Evolutionary conservation across 2,329 filamentous ascomycete species (phyloP).

Genomic region (Gliomastix tumulicola): DNA sequence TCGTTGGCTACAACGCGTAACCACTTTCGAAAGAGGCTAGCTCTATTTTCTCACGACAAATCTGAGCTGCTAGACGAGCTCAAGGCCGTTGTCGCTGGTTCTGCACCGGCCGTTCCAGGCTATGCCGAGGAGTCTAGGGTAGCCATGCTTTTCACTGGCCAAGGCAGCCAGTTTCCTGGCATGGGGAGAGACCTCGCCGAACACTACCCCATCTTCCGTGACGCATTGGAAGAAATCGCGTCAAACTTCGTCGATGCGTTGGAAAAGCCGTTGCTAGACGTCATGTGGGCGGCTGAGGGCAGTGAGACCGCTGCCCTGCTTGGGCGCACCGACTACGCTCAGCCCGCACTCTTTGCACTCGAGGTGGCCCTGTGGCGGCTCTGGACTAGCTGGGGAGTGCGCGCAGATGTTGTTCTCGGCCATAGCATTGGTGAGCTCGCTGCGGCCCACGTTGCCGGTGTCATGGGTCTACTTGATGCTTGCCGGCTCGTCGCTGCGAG

Average conservation of each 20-base stretch:
- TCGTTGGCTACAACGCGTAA: not conserved
- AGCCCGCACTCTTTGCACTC: slow-evolving; percentile 23
- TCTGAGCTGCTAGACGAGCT: slow-evolving; percentile 2
- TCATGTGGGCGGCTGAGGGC: slow-evolving; percentile 18
- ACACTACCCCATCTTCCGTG: slow-evolving; percentile 15
- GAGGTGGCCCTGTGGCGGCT: slow-evolving; percentile 20
- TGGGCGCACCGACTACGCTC: slow-evolving; percentile 19
- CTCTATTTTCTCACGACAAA: slow-evolving; percentile 4
- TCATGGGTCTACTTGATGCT: slow-evolving; percentile 20
- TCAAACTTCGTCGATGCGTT: slow-evolving; percentile 12
- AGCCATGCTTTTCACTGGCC: slow-evolving; percentile 25
- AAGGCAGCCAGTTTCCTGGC: slow-evolving; percentile 20
- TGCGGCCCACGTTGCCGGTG: slow-evolving; percentile 20
- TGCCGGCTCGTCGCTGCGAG: slow-evolving; percentile 21
- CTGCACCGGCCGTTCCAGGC: not conserved
- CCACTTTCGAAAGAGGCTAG: not conserved
- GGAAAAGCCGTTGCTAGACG: slow-evolving; percentile 12
- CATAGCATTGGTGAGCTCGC: slow-evolving; percentile 15
- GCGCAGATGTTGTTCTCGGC: slow-evolving; percentile 16
- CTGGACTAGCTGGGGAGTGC: slow-evolving; percentile 20
- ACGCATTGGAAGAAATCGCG: slow-evolving; percentile 12
- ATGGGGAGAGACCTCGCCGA: slow-evolving; percentile 21
- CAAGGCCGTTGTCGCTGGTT: not conserved
- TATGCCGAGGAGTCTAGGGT: slow-evolving; percentile 7
- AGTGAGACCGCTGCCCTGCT: slow-evolving; percentile 13